These are phyloP conservation scores for Populus tomentosa DNA, from an alignment of 441 rosid species.

Conservation along the genomic window DNA sequence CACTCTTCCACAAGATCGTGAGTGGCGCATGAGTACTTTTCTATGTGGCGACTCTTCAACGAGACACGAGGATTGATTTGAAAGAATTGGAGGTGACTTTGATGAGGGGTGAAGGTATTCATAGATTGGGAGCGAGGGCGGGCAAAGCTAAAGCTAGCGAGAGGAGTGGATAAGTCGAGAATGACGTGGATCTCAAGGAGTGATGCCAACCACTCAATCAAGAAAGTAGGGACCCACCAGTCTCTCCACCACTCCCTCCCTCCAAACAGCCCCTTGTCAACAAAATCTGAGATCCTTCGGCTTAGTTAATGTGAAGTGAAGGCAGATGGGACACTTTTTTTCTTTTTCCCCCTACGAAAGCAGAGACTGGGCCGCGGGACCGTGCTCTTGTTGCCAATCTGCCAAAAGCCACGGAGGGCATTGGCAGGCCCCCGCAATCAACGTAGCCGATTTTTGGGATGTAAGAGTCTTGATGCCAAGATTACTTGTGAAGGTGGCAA, in stretches of 20 bases:
- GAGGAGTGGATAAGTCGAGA: no score
- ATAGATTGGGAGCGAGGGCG: conserved; percentile 1
- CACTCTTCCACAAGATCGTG: not conserved
- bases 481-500: conserved; percentile 19
- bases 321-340: not conserved
- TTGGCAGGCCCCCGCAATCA: conserved; percentile 31
- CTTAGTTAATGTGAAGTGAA: not conserved
- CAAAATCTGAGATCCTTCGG: not conserved
- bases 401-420: not conserved
- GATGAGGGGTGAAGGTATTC: conserved; percentile 3
- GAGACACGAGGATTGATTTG: not conserved
- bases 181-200: no score
- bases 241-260: not conserved
- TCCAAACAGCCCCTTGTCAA: conserved; percentile 1
- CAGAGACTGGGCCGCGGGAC: not conserved
- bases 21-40: not conserved
- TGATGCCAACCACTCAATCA: conserved; percentile 44
- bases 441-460: conserved; percentile 27
- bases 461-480: not conserved
- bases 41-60: not conserved
- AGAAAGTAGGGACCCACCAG: conserved; percentile 34
- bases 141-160: no score
- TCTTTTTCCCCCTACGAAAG: not conserved
- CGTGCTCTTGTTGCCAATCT: not conserved
- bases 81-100: not conserved